Conservation (phyloP, 208 protist genomes). For the Trypanosomatidae sp. region DNA sequence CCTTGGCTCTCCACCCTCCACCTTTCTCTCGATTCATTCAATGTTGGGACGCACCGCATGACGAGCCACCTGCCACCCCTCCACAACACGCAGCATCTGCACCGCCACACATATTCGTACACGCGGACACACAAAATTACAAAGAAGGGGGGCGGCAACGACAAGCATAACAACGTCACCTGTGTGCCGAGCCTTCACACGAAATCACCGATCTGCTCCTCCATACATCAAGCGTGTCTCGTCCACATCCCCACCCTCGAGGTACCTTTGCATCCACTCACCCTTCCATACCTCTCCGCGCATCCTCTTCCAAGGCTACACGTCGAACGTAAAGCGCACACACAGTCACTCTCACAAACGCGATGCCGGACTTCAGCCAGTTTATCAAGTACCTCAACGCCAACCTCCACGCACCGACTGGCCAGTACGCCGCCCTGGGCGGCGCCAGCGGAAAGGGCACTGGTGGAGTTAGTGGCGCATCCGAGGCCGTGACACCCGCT, state of each 20-base stretch:
- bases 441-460: slow-evolving; percentile 14
- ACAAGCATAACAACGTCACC: neutral
- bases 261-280: neutral
- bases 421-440: slow-evolving; percentile 16
- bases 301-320: neutral
- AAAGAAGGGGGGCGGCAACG: neutral
- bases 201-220: neutral
- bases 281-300: neutral
- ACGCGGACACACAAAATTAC: neutral
- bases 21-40: neutral
- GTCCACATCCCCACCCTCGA: neutral
- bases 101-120: neutral
- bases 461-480: slow-evolving; percentile 4
- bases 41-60: neutral
- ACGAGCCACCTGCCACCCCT: neutral
- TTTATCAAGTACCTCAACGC: slow-evolving; percentile 86
- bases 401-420: slow-evolving; percentile 46
- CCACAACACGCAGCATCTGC: neutral
- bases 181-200: neutral
- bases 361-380: slow-evolving; percentile 72
- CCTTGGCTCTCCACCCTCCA: neutral
- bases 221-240: neutral
- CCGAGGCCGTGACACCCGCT: slow-evolving; percentile 1
- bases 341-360: neutral
- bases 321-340: neutral